Evolutionary conservation across 2,329 filamentous ascomycete genomes (phyloP), one percentile per base, ranked within the genome.

Genomic region (Fusarium sp.): DNA sequence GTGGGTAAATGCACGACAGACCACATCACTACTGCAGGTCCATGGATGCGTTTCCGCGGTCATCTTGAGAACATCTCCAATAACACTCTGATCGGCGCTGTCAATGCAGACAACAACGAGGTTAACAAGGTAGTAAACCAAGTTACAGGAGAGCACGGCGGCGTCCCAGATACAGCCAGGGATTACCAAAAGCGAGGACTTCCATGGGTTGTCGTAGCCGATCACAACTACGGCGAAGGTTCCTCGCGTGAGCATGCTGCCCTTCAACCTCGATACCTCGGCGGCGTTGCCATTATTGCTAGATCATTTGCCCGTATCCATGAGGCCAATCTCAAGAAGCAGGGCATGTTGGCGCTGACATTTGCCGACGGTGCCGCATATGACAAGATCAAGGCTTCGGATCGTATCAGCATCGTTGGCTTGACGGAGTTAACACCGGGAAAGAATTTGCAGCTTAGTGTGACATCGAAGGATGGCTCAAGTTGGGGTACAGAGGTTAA

Each of bases 181-280:
- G 54, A 57, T 22, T 57, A 57, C 8, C 54, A 57, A 27, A 9
- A 30, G 14, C 39, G 54, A 20, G 54, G 54, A 17, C 47, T 57
- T 37, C 54, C 54, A 19, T 98, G 96, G 96, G 87, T 98, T 58
- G 94, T 98, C 10, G 92, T 98, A 23, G 96, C 95, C 19, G 96
- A 98, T 83, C 93, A 96, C 82, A 99, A 99, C 85, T 97, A 97
- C 82, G 94, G 94, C 71, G 94, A 97, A 79, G 94, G 94, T n/a
- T 94, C 90, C 48, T 93, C 94, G 3, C 87, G 93, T 68, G 93
- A 97, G 78, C 94, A 97, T 81, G 93, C 93, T n/a, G 93, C 93
- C 3, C 84, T 97, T 35, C 93, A 97, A 78, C 94, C 94, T 1
- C 86, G 94, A 15, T 97, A 94, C 80, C 89, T 97, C 2, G 94